Conservation (phyloP, 2,329 filamentous ascomycete species). For the Fusarium tricinctum region DNA sequence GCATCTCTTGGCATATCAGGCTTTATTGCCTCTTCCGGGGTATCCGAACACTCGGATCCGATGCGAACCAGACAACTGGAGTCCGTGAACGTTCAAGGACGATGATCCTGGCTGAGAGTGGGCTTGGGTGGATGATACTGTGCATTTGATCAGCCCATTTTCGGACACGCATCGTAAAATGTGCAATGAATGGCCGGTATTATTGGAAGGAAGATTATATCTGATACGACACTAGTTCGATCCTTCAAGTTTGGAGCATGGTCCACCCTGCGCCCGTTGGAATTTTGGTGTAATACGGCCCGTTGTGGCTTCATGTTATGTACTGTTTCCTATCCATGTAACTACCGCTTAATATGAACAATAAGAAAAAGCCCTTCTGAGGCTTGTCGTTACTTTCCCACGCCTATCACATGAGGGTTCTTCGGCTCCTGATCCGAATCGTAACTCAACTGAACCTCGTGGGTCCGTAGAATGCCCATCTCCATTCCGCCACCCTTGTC, state of each 20-base stretch:
- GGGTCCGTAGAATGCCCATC: constrained; percentile 19
- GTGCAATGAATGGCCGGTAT: neutral
- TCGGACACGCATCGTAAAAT: neutral
- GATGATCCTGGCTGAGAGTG: neutral
- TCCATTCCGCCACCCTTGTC: constrained; percentile 17
- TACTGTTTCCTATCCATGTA: neutral
- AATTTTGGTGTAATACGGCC: too few species aligned
- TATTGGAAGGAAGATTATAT: too few species aligned
- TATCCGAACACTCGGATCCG: neutral
- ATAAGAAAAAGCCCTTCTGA: neutral
- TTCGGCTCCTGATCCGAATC: neutral
- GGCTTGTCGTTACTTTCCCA: neutral
- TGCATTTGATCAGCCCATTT: neutral
- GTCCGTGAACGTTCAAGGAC: neutral
- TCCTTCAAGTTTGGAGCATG: too few species aligned
- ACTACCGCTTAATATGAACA: neutral
- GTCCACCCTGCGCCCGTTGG: too few species aligned
- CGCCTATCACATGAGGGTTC: neutral
- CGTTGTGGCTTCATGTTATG: too few species aligned
- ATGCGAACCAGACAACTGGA: neutral
- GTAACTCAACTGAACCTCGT: constrained; percentile 24
- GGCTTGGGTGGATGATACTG: too few species aligned
- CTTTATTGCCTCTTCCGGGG: neutral
- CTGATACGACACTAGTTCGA: too few species aligned
- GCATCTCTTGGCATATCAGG: neutral